These are phyloP conservation scores for Talaromyces piceae DNA, from an alignment of 2,329 filamentous ascomycete genomes.

Conservation along the genomic window DNA sequence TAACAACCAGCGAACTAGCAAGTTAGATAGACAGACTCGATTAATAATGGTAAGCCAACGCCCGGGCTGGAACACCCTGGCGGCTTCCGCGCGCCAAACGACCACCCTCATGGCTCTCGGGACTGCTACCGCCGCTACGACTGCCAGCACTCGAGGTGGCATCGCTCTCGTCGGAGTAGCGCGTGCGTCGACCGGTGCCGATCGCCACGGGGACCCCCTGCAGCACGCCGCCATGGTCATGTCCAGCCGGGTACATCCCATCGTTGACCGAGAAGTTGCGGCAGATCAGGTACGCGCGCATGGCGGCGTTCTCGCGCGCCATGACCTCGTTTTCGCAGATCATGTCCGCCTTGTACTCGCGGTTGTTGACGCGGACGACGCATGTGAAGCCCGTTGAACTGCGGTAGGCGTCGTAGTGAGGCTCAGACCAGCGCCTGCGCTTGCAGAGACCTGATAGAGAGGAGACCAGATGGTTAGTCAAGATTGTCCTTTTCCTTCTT, in stretches of 20 bases:
- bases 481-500: not conserved
- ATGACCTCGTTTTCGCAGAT: conserved; percentile 73
- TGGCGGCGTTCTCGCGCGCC: conserved; percentile 87
- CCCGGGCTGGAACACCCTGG: conserved; percentile 16
- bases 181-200: conserved; percentile 43
- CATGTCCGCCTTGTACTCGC: conserved; percentile 88
- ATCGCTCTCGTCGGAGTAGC: conserved; percentile 37
- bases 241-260: conserved; percentile 65
- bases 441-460: conserved; percentile 69
- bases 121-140: conserved; percentile 51
- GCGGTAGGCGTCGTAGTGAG: conserved; percentile 75
- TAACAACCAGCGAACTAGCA: not conserved
- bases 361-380: conserved; percentile 89
- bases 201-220: conserved; percentile 59
- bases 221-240: conserved; percentile 46
- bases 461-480: conserved; percentile 19
- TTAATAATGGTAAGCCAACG: conserved; percentile 18
- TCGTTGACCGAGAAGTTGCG: conserved; percentile 96
- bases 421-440: conserved; percentile 88
- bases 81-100: conserved; percentile 16
- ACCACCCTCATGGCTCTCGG: conserved; percentile 28
- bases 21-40: not conserved
- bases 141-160: conserved; percentile 37
- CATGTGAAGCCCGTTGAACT: conserved; percentile 73
- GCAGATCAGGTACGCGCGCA: conserved; percentile 95